These are phyloP conservation scores for Furcasterigmium sp. DNA, from an alignment of 2,329 filamentous ascomycete genomes.

Conservation along the genomic window DNA sequence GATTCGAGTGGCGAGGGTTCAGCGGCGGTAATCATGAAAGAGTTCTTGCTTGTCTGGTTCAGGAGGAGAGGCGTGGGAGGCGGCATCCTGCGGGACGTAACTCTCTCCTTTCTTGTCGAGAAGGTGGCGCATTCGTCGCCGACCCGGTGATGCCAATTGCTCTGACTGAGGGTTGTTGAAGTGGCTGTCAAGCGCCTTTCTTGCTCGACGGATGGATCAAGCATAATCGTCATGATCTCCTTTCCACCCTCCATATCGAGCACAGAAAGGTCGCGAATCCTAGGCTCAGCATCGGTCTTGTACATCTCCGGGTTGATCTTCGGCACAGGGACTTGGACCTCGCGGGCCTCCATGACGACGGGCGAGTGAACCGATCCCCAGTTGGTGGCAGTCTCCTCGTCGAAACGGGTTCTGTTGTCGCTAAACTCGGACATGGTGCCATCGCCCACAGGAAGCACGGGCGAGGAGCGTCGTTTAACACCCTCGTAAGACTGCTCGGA, in stretches of 20 bases:
- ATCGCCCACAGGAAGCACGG: constrained; percentile 37
- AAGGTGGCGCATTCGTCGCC: constrained; percentile 56
- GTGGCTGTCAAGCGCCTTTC: constrained; percentile 9
- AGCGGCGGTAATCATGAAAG: constrained; percentile 37
- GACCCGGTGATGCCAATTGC: constrained; percentile 49
- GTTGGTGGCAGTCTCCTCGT: constrained; percentile 37
- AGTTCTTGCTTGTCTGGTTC: constrained; percentile 32
- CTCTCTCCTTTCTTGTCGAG: constrained; percentile 43
- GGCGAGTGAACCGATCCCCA: constrained; percentile 49
- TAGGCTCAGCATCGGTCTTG: background rate
- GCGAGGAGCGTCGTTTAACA: constrained; percentile 42
- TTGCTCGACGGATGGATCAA: constrained; percentile 27
- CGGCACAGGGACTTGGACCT: constrained; percentile 30
- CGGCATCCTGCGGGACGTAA: constrained; percentile 43
- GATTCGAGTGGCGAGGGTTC: constrained; percentile 50
- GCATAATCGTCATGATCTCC: constrained; percentile 38
- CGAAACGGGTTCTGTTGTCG: constrained; percentile 23
- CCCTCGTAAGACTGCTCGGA: constrained; percentile 16
- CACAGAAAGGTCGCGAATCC: constrained; percentile 7
- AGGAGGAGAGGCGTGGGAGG: constrained; percentile 53
- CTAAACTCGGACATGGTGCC: constrained; percentile 27
- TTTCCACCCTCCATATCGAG: constrained; percentile 18
- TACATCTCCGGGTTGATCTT: background rate
- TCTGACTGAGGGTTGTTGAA: constrained; percentile 16
- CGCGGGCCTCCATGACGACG: constrained; percentile 33